Evolutionary conservation across 169 alveolate species (phyloP).

Genomic region (Eimeria acervulina): DNA sequence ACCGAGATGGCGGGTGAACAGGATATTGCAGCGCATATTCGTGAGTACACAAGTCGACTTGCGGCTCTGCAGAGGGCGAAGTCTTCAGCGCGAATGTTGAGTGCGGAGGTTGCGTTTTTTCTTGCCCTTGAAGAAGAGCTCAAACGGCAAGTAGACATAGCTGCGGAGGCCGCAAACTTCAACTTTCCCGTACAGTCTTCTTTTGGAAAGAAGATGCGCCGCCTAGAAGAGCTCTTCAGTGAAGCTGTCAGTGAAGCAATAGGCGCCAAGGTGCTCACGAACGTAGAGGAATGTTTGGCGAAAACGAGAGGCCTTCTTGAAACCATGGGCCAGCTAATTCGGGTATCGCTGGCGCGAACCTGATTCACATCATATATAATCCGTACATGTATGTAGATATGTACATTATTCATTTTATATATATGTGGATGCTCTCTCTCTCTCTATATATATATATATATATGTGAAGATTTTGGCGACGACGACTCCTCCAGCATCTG

Average conservation of each 20-base stretch:
- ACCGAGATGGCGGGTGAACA: background rate
- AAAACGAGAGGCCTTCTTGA: background rate
- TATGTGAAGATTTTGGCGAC: too few species aligned
- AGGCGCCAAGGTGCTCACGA: background rate
- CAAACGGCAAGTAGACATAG: background rate
- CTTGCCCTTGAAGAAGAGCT: background rate
- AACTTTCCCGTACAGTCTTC: background rate
- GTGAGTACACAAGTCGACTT: background rate
- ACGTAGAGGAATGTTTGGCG: background rate
- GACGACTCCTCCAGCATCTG: too few species aligned
- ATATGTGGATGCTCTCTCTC: too few species aligned
- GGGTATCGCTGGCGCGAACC: background rate
- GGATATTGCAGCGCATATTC: background rate
- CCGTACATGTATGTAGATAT: too few species aligned
- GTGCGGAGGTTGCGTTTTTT: background rate
- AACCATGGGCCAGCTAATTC: background rate
- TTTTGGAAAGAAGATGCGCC: background rate
- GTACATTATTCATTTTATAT: too few species aligned
- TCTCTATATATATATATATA: too few species aligned
- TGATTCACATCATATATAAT: background rate
- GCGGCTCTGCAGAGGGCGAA: background rate
- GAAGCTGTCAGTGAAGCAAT: background rate
- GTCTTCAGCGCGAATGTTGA: background rate
- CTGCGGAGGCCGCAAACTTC: background rate
- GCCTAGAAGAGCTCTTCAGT: background rate